Evolutionary conservation across 495 filamentous ascomycete species (phyloP), one percentile per base, ranked within the genome.

Genomic region (Xanthoparmelia taractica): DNA sequence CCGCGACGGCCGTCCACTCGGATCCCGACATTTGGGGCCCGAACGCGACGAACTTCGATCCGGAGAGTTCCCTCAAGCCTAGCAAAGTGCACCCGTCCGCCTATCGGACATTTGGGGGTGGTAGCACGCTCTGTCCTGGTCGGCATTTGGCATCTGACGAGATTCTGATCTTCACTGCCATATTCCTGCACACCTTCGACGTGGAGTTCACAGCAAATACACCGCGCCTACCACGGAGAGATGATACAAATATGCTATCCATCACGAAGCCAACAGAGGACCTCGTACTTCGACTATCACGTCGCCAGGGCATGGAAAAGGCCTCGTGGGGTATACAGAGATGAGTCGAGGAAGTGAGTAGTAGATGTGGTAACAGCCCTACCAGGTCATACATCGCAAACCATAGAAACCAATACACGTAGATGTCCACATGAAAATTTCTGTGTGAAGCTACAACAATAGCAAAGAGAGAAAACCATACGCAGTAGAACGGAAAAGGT

Each of bases 91-190:
- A 45, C 54, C 29, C 68, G 18, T 66, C 67, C 23, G 74, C 68
- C 4, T 78, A 76, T n/a, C n/a, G 64, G 20, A 61, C 23, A 34
- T 66, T 65, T 27, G 64, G 64, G 17, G 61, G 60, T n/a, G 64
- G 64, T 2, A 47, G 17, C 7, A 65, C 60, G 29, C 40, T 66
- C 7, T 66, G 64, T 57, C 64, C 61, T 3, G 64, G 64, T 8
- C 41, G 43, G 20, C 61, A 65, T 27, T 66, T 66, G 33, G 59
- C 64, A 8, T 38, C 61, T 11, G 41, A 55, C 27, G 64, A 57
- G 40, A 57, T 57, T 4, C 13, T 65, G 34, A 34, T n/a, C 1
- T 31, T 55, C 17, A 37, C 43, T 10, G 48, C 64, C 11, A 56
- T 66, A 31, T 64, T 66, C 33, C 43, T 63, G 34, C 25, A 52